Base-by-base conservation (phyloP, 2,329 filamentous ascomycete genomes). In the Colletotrichum sp. region DNA sequence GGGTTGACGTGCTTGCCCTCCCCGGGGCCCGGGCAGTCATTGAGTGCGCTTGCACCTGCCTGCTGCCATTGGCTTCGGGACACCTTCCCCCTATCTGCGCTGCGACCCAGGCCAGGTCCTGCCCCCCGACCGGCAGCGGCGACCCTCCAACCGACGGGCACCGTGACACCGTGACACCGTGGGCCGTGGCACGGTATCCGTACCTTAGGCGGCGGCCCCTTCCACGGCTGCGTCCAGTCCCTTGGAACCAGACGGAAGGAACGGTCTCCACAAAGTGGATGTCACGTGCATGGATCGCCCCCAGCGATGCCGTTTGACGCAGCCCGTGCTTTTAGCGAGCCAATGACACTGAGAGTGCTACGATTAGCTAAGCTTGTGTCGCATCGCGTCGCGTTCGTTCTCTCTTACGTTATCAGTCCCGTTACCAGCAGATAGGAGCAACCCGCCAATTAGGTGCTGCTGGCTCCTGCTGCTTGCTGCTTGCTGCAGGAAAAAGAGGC, bases 301-400 rank as follows among this genome's bases (percentile, higher is more conserved):
- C 15, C 18, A 36, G 13, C n/a, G 30, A 38, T 64, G 32, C 61
- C 34, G 34, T 64, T 43, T 52, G 38, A 66, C 63, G 26, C 24
- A 52, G 43, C n/a, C 43, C 43, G 43, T 52, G 43, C 43, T 52
- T 1, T 2, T 52, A 52, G 63, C 38, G 63, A 66, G 36, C 63
- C 63, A 66, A 66, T 52, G 63, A 52, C 1, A n/a, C 28, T 1
- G 0, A 3, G 30, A 0, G 6, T 0, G 18, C 6, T 0, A 2
- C 18, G 38, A 52, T 67, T 57, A 67, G 26, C 10, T 57, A 57
- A 67, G 43, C 30, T 16, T 16, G 4, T 48, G 28, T 67, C 43
- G 24, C 43, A 57, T 57, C 65, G 65, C 65, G 65, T 67, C 65
- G 65, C 48, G 58, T 34, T 55, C 7, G 15, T 30, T 32, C 28